Conservation (phyloP, 2,329 filamentous ascomycete species). For the Fusarium setosum region DNA sequence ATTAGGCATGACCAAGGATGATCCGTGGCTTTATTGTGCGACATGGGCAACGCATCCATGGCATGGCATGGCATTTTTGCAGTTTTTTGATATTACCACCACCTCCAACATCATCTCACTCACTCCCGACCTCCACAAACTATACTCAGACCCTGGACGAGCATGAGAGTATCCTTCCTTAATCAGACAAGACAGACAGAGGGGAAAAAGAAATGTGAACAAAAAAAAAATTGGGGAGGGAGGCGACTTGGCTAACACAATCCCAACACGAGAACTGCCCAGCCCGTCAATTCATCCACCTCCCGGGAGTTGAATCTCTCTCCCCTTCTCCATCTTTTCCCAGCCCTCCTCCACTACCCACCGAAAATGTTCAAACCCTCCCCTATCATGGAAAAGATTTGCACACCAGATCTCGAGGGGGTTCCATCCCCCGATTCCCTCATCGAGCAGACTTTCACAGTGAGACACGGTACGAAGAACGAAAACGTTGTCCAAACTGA, state of each 20-base stretch:
- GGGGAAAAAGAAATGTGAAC: constrained; percentile 15
- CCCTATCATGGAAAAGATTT: constrained; percentile 38
- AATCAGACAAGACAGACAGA: constrained; percentile 15
- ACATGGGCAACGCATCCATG: neutral
- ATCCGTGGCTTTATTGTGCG: constrained; percentile 8
- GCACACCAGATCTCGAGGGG: constrained; percentile 30
- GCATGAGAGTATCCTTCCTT: constrained; percentile 6
- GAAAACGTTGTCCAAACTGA: too few relatives aligned
- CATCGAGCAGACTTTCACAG: constrained; percentile 14
- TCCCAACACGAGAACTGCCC: constrained; percentile 17
- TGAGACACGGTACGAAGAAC: constrained; percentile 19
- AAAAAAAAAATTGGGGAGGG: constrained; percentile 9
- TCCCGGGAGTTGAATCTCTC: constrained; percentile 6
- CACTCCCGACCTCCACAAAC: constrained; percentile 4
- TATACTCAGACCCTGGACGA: neutral
- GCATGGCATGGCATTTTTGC: constrained; percentile 24
- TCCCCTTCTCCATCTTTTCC: constrained; percentile 33
- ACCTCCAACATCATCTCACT: constrained; percentile 14
- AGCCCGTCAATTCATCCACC: constrained; percentile 2
- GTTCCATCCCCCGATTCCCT: constrained; percentile 19
- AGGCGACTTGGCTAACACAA: neutral
- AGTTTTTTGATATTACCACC: neutral
- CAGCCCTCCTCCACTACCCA: constrained; percentile 17
- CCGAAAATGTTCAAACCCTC: constrained; percentile 22
- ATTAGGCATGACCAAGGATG: constrained; percentile 15